Conservation (phyloP, 179 eudicot genomes). For the Spinacia oleracea region DNA sequence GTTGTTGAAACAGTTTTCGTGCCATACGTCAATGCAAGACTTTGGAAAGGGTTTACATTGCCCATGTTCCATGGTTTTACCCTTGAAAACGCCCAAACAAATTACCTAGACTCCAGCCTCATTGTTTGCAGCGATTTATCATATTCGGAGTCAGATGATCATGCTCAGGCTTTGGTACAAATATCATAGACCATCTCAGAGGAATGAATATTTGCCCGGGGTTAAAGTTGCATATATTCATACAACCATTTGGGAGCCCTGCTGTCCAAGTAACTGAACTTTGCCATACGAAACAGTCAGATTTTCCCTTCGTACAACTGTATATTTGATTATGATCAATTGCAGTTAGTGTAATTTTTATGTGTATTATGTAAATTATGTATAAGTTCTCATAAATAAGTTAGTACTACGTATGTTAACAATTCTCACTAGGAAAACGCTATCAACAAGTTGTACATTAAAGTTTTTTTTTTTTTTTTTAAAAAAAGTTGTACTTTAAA, state of each 20-base stretch:
- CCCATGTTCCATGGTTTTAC: constrained; percentile 68
- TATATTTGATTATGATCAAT: background rate
- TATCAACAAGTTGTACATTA: background rate
- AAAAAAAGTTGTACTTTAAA: too few relatives aligned
- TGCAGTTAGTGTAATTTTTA: background rate
- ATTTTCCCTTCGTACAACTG: constrained; percentile 4
- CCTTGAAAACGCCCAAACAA: constrained; percentile 56
- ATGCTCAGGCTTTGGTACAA: constrained; percentile 6
- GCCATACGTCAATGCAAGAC: constrained; percentile 66
- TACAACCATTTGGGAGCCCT: background rate
- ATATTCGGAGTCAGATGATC: constrained; percentile 27
- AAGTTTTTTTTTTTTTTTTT: too few relatives aligned
- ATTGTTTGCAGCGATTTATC: constrained; percentile 60
- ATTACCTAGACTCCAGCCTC: constrained; percentile 49
- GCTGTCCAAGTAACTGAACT: background rate
- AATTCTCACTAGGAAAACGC: background rate
- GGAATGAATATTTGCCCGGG: background rate
- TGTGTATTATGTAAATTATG: background rate
- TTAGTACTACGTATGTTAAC: background rate
- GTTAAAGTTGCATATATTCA: background rate
- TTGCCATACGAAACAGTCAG: background rate
- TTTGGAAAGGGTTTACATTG: constrained; percentile 60
- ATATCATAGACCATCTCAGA: constrained; percentile 2
- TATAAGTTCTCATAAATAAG: constrained; percentile 3
- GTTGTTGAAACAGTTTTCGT: constrained; percentile 55